Evolutionary conservation across 768 basidiomycete genomes (phyloP).

Genomic region (Lyophyllum atratum): DNA sequence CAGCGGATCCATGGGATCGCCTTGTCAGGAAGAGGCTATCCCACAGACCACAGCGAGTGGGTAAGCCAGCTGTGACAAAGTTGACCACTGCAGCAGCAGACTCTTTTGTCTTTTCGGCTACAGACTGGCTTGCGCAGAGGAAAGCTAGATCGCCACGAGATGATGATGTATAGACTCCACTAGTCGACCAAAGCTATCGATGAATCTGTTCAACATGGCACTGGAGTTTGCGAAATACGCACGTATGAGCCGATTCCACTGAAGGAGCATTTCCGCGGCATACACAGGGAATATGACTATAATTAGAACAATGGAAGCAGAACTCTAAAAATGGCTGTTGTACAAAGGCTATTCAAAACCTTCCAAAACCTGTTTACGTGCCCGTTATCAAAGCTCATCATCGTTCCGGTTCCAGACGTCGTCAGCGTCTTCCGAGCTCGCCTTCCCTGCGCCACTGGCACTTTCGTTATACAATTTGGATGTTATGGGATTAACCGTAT

Average conservation of each 20-base stretch:
- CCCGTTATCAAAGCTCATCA: constrained; percentile 4
- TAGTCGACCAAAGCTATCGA: no score
- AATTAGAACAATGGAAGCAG: background rate
- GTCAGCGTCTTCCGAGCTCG: background rate
- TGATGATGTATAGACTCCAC: no score
- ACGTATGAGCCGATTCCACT: background rate
- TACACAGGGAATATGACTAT: background rate
- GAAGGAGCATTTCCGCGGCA: background rate
- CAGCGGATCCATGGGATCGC: constrained; percentile 6
- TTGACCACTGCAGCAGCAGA: background rate
- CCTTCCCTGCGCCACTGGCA: background rate
- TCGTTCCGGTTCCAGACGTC: constrained; percentile 1
- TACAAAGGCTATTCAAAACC: background rate
- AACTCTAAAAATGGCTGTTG: background rate
- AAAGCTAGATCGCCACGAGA: background rate
- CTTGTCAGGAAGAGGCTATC: background rate
- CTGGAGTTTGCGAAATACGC: no score
- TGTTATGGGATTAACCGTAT: constrained; percentile 26
- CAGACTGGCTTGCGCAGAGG: constrained; percentile 6
- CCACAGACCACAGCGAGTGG: background rate
- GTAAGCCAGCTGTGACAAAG: background rate
- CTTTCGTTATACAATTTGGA: constrained; percentile 22
- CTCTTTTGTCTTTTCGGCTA: constrained; percentile 1
- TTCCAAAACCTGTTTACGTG: background rate
- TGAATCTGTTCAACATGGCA: no score